Evolutionary conservation across 495 filamentous ascomycete genomes (phyloP), one percentile per base, ranked within the genome.

Genomic region (Extremus antarcticus): DNA sequence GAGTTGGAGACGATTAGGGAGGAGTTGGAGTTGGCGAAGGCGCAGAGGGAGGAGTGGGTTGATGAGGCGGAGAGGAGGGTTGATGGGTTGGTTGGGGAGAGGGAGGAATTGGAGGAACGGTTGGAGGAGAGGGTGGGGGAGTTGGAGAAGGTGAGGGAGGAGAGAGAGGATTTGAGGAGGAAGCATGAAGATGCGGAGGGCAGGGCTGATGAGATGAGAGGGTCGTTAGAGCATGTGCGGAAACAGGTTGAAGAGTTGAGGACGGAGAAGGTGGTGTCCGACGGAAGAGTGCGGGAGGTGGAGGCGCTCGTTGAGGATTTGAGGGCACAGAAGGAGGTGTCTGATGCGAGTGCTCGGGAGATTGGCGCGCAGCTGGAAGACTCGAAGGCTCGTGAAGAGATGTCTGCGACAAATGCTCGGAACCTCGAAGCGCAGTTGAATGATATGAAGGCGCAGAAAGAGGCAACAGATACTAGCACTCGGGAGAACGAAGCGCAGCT

Each of bases 41-140:
- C 47, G 47, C 54, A 58, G 25, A 41, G 55, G 23, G 59, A 62
- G 47, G 55, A 62, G 47, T 62, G 49, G 59, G 20, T 62, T 3
- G 59, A 54, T 17, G 43, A 25, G 11, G 59, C 59, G 1, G 59
- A 62, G 32, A 40, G 22, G 19, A 21, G 56, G 50, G 54, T 62
- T 19, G 59, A 62, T 29, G 21, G 13, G 20, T 47, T 61, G 45
- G 43, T 57, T 2, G 46, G 29, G 19, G 59, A 61, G 45, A 61
- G 54, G 25, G 59, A 61, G 40, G 38, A 38, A 1, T 40, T 61
- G 17, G 41, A 7, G n/a, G 43, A 57, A 4, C 25, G n/a, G 20
- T 22, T 61, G 20, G 23, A 54, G 15, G 29, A 35, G 1, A 47
- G 22, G 4, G 11, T 49, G 4, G 46, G 50, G 19, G 29, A 57